These are phyloP conservation scores for Talaromyces adpressus DNA, from an alignment of 495 filamentous ascomycete species.

Conservation along the genomic window DNA sequence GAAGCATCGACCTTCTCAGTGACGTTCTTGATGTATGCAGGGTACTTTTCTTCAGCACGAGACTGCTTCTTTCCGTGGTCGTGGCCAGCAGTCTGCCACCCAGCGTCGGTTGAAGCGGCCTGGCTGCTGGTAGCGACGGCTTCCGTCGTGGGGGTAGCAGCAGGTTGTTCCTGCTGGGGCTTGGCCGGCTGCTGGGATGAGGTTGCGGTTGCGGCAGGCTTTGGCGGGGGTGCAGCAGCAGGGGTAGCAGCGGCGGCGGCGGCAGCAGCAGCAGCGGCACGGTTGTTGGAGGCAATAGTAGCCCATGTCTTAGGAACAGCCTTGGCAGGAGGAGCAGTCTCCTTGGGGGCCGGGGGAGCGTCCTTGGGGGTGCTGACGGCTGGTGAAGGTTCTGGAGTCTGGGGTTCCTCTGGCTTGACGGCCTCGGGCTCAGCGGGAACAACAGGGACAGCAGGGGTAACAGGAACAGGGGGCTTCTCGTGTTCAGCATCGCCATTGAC, in stretches of 20 bases:
- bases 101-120: conserved; percentile 41
- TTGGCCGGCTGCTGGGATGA: conserved; percentile 26
- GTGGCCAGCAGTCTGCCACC: conserved; percentile 75
- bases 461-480: conserved; percentile 19
- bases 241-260: conserved; percentile 34
- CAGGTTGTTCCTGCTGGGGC: conserved; percentile 31
- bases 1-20: conserved; percentile 71
- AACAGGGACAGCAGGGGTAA: conserved; percentile 21
- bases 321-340: conserved; percentile 43
- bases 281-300: conserved; percentile 54
- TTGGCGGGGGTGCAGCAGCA: conserved; percentile 20
- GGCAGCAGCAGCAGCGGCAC: conserved; percentile 18
- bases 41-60: conserved; percentile 54
- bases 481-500: conserved; percentile 21
- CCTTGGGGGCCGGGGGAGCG: conserved; percentile 40
- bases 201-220: conserved; percentile 28
- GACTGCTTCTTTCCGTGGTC: conserved; percentile 76
- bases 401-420: conserved; percentile 44
- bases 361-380: conserved; percentile 30
- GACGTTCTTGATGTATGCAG: conserved; percentile 91
- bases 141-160: conserved; percentile 22
- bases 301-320: conserved; percentile 83
- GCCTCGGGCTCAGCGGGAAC: conserved; percentile 40
- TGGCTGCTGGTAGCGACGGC: conserved; percentile 38
- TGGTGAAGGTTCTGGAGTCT: conserved; percentile 43